Evolutionary conservation across 805 yeast genomes (phyloP).

Genomic region (Myxozyma monticola): DNA sequence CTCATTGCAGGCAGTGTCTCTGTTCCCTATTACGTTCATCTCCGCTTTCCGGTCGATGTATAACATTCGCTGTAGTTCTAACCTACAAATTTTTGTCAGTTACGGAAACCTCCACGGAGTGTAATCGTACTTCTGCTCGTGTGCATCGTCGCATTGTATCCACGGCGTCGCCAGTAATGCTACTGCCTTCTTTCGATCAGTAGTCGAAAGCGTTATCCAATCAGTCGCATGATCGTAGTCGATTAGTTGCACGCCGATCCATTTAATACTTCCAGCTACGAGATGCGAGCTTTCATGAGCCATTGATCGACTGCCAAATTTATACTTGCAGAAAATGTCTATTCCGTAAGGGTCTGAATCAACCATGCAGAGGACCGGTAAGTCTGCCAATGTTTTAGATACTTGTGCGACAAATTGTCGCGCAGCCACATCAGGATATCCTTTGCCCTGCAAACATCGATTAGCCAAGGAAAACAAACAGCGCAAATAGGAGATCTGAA

Average conservation of each 20-base stretch:
- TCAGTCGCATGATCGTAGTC: conserved; percentile 41
- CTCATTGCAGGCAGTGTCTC: no score
- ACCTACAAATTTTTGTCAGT: conserved; percentile 32
- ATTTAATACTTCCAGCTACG: conserved; percentile 30
- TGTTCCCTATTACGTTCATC: conserved; percentile 48
- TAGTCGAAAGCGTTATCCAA: conserved; percentile 33
- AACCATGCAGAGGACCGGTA: conserved; percentile 51
- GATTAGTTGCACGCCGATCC: conserved; percentile 46
- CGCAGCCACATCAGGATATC: conserved; percentile 64
- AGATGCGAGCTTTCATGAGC: conserved; percentile 22
- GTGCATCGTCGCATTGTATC: conserved; percentile 1
- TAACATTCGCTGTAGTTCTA: conserved; percentile 57
- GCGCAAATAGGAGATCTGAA: no score
- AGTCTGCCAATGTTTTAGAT: conserved; percentile 34
- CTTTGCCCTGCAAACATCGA: conserved; percentile 48
- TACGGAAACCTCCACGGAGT: background rate
- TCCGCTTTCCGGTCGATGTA: conserved; percentile 56
- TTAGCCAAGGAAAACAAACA: background rate
- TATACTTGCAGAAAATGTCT: conserved; percentile 47
- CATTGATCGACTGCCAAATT: conserved; percentile 30
- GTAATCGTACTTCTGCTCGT: background rate
- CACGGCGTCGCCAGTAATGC: conserved; percentile 33
- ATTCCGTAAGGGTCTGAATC: conserved; percentile 70
- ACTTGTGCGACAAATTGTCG: conserved; percentile 44
- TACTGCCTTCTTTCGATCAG: conserved; percentile 40